Evolutionary conservation across 495 filamentous ascomycete genomes (phyloP).

Genomic region (Talaromyces nanjingensis): DNA sequence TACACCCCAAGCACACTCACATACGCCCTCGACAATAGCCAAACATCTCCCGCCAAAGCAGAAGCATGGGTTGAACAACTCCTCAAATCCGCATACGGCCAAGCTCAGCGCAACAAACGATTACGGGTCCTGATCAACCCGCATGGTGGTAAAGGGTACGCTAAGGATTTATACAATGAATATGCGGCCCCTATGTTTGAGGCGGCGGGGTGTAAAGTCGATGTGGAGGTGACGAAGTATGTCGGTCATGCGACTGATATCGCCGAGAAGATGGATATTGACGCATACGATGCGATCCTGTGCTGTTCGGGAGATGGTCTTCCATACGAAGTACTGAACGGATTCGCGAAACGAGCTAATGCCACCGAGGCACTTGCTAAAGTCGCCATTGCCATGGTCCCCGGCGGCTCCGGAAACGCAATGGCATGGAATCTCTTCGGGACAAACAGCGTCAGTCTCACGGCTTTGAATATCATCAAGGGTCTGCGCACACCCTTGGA

Average conservation of each 20-base stretch:
- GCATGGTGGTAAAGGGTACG: conserved; percentile 76
- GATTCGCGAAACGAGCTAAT: conserved; percentile 67
- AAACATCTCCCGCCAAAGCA: conserved; percentile 36
- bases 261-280: conserved; percentile 68
- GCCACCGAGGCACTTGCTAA: conserved; percentile 66
- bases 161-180: conserved; percentile 63
- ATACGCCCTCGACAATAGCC: conserved; percentile 51
- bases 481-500: conserved; percentile 76
- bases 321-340: conserved; percentile 93
- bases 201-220: conserved; percentile 69
- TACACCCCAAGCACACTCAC: conserved; percentile 51
- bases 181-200: conserved; percentile 78
- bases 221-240: conserved; percentile 67
- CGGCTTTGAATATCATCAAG: conserved; percentile 78
- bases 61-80: conserved; percentile 56
- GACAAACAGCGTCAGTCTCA: conserved; percentile 65
- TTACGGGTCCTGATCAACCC: conserved; percentile 89
- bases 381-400: conserved; percentile 82
- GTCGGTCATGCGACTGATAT: conserved; percentile 75
- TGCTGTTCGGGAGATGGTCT: conserved; percentile 91
- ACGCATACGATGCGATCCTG: conserved; percentile 74
- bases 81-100: conserved; percentile 64
- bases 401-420: conserved; percentile 89
- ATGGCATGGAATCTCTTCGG: conserved; percentile 88
- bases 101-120: conserved; percentile 61